Evolutionary conservation across 257 asterid species (phyloP), one percentile per base, ranked within the genome.

Genomic region (Gentiana macrophylla): DNA sequence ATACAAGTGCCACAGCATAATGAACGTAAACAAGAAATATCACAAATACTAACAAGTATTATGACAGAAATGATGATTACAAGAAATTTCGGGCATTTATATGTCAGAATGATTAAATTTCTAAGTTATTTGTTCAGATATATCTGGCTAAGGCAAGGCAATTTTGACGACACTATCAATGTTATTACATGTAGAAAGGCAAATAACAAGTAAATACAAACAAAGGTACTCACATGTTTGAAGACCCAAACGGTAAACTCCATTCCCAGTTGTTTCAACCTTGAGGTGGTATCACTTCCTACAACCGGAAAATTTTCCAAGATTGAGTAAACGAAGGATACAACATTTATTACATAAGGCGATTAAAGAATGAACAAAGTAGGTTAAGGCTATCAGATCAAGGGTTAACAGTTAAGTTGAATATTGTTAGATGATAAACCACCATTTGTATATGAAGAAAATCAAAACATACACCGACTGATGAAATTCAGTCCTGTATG

Each of bases 201-300:
- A 41, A 41, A 41, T 1, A 10, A 41, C 3, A 5, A 41, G 46
- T 10, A 2, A 41, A 1, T 41, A 41, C 24, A 41, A 41, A 41
- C 46, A 41, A 51, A 62, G 52, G 50, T 33, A 63, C 96, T 81
- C 74, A 91, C 98, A 78, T 91, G 96, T 79, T 91, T 91, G 78
- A 91, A 91, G 74, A 91, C 98, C 98, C 98, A 91, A 44, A 91
- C 96, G 50, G 93, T 73, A 64, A 91, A 91, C 86, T 91, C 98
- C 98, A 91, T 87, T 52, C 98, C 97, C 80, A 78, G 66, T 74
- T 91, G 98, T 81, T 81, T 91, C 81, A 87, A 75, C 86, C 95
- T 87, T 79, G 96, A 74, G 50, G 94, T 76, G 55, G 98, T 72
- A 72, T 85, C 90, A 60, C n/a, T 64, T 71, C 96, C 98, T 91